Evolutionary conservation across 306 rosid genomes (phyloP).

Genomic region (Canavalia gladiata): DNA sequence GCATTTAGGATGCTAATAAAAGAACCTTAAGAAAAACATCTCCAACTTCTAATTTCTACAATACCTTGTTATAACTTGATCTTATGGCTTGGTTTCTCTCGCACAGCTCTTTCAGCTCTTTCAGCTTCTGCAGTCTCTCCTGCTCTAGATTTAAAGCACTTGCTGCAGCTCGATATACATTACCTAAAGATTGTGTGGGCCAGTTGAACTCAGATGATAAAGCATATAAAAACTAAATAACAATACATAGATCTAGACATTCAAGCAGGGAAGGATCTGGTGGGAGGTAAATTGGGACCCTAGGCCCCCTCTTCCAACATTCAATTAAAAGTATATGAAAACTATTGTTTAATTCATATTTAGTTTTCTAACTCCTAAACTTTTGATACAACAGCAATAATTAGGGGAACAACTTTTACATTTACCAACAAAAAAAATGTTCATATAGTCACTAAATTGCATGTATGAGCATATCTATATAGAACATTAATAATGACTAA

Average conservation of each 20-base stretch:
- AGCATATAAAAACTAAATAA: constrained; percentile 30
- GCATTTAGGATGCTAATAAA: constrained; percentile 27
- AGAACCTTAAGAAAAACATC: constrained; percentile 28
- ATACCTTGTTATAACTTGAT: constrained; percentile 72
- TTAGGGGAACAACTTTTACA: not conserved
- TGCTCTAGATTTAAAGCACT: constrained; percentile 78
- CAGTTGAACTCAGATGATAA: constrained; percentile 38
- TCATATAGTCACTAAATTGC: constrained; percentile 3
- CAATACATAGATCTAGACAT: constrained; percentile 23
- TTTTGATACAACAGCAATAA: not conserved
- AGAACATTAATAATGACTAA: not conserved
- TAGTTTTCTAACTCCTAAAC: not conserved
- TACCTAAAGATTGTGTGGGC: constrained; percentile 60
- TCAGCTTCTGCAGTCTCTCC: constrained; percentile 72
- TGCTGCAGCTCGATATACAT: constrained; percentile 63
- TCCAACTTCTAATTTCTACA: constrained; percentile 32
- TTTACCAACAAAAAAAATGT: not conserved
- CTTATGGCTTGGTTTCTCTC: constrained; percentile 64
- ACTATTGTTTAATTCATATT: constrained; percentile 30
- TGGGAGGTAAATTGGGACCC: not conserved
- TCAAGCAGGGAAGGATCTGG: constrained; percentile 4
- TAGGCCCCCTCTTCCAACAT: not conserved
- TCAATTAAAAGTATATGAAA: not conserved
- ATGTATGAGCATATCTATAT: not conserved
- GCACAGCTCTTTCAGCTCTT: constrained; percentile 62